Evolutionary conservation across 1,284 basidiomycete species (phyloP), one percentile per base, ranked within the genome.

Genomic region (Mycena sp.): DNA sequence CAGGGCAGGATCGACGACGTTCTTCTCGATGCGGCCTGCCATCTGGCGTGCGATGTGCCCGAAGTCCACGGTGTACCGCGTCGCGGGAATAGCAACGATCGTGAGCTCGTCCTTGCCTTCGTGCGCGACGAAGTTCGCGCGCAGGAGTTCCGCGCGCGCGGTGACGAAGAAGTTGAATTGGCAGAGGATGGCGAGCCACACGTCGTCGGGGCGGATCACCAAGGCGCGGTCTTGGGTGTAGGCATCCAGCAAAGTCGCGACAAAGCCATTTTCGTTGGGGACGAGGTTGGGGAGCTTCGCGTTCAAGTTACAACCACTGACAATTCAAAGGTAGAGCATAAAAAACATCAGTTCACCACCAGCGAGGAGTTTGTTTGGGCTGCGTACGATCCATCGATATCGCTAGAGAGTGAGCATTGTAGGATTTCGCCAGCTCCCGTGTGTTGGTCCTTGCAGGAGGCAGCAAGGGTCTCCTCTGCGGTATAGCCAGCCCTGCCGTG

Each of bases 151-250:
- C 16, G 32, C 32, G 32, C 32, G 32, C 32, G 10, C 32, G 32
- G 9, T 37, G 32, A 37, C 32, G 32, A 79, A 84, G 70, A 81
- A 73, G 58, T 73, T 77, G 50, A 83, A 79, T 52, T 83, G 82
- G 1, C 70, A 67, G 16, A 84, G 61, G 61, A 84, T 83, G 6
- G 77, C 74, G 25, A 81, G 70, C 83, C 83, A 83, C 19, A 83
- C 70, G 52, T 82, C 80, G 49, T 81, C 81, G 0, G 81, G 81
- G 9, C 54, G 54, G 23, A 57, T 23, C 41, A 57, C 54, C 25
- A 57, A 43, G 25, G 54, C 54, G 11, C 74, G 77, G 56, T 82
- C 80, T 4, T 76, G 61, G 35, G 72, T 76, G 67, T 81, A 81
- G 2, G 80, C 80, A 51, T 75, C 69, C 29, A 78, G 48, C 30